These are phyloP conservation scores for Globisporangium takayamanum DNA, from an alignment of 352 stramenopile species.

Conservation along the genomic window DNA sequence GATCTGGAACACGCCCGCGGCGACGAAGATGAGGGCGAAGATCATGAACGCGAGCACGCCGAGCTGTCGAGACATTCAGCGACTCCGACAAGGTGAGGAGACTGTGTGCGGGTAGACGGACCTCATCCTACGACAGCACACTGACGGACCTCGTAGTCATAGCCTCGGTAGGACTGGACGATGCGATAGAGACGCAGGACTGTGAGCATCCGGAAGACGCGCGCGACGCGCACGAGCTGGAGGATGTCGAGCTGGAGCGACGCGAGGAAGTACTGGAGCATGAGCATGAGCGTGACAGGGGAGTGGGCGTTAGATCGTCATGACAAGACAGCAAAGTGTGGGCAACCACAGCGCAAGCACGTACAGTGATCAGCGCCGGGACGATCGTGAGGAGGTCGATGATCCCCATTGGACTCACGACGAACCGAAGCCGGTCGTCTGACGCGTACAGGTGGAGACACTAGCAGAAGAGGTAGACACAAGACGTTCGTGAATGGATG, in stretches of 20 bases:
- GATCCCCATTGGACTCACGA: conserved; percentile 43
- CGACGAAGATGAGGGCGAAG: conserved; percentile 49
- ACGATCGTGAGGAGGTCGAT: conserved; percentile 57
- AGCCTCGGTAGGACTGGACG: conserved; percentile 43
- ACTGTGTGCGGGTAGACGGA: not conserved
- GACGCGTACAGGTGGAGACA: conserved; percentile 32
- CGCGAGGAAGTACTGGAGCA: conserved; percentile 27
- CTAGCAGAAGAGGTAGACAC: conserved; percentile 7
- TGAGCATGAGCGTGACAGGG: not conserved
- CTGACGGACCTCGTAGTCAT: conserved; percentile 39
- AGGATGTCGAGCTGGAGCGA: conserved; percentile 30
- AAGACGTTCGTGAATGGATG: not conserved
- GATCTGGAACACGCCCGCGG: conserved; percentile 48
- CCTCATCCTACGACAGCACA: too few relatives aligned
- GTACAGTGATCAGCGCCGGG: conserved; percentile 32
- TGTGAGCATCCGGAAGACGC: conserved; percentile 50
- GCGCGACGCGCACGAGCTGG: conserved; percentile 40
- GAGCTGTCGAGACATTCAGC: conserved; percentile 14
- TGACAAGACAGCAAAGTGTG: not conserved
- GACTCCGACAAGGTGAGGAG: not conserved
- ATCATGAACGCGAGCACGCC: conserved; percentile 52
- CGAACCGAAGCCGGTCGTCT: conserved; percentile 29
- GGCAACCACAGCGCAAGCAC: conserved; percentile 2
- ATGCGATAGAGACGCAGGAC: conserved; percentile 56
- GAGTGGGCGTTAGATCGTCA: not conserved